Evolutionary conservation across 768 basidiomycete genomes (phyloP), one percentile per base, ranked within the genome.

Genomic region (Pisolithus microcarpus): DNA sequence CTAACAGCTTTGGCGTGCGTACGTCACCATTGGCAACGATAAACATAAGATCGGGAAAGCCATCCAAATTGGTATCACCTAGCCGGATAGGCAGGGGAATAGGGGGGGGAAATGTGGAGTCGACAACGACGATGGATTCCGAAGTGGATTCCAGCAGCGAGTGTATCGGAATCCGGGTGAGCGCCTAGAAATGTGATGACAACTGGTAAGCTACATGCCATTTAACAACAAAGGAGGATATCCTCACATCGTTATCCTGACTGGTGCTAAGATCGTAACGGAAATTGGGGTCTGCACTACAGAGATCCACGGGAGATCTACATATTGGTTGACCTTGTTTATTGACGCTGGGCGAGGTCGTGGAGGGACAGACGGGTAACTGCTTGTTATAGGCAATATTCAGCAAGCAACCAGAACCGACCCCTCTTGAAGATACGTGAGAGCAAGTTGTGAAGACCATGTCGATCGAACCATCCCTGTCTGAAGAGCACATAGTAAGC

Each of bases 401-500:
- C 66, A 99, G 79, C 46, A 72, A 72, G 64, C 96, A 98, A 38
- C 80, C 77, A 2, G 71, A 71, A 10, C 93, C 93, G 0, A 88
- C 68, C 2, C 93, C 92, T 0, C 76, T 81, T 1, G 76, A 64
- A 0, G 87, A 84, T n/a, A 89, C 80, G 2, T 75, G 78, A 0
- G 73, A 68, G 63, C 96, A 99, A 0, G 87, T 87, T 0, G 90
- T 79, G 62, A 97, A 91, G 42, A 99, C 75, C 77, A 98, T 82
- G 65, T 98, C 96, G 30, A 98, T 87, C 1, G 95, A 94, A 1
- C 96, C 96, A 59, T 98, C 96, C 7, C 96, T 83, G 61, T 98
- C 94, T 87, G 53, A 46, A 24, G 28, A 21, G 19, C 18, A 4
- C 7, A 10, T 7, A 26, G 43, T 37, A 18, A 49, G 7, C 19